Base-by-base conservation (phyloP, 139 green algal genomes). In the Pedinophyceae sp. region DNA sequence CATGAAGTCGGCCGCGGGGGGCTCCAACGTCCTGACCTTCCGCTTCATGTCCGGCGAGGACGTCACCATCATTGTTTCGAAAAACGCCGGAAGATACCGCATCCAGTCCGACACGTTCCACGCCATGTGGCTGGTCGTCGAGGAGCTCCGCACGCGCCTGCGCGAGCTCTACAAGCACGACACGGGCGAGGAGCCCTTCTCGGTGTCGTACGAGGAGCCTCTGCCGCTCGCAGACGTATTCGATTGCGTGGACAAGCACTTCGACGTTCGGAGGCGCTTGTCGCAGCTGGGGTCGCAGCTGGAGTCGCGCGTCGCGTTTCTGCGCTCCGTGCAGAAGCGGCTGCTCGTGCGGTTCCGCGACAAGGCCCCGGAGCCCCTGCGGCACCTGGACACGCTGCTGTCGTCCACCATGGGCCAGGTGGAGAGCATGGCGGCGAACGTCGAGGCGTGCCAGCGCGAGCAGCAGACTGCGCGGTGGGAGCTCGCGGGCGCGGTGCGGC, bases 341-440 rank as follows among this genome's bases (percentile, higher is more conserved):
- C 71, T 85, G 64, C 67, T 85, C 5, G 72, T 85, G 66, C 55
- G 69, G 16, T 85, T 79, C 62, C 75, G 75, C 64, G 77, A 86
- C 64, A 69, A 72, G 54, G 78, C 67, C 46, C 72, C 77, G 3
- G 56, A 62, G 3, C 56, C 72, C 1, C 70, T 86, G 1, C 70
- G 61, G 26, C 59, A 83, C 41, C 65, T 86, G 57, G 77, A 83
- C 53, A 27, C 62, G 55, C 49, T 86, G 30, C 60, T 86, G 62
- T 68, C 73, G 50, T 72, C 76, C 41, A 82, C 67, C 2, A 83
- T 77, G 48, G 26, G 50, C 19, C 27, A 49, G 2, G 43, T 81
- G 24, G 66, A 64, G 34, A 56, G 58, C 2, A 13, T 57, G 18
- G 61, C 52, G 13, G n/a, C 3, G 1, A 20, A 39, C 27, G 41